Percentiles rank a stretch among this genome's conserved stretches.
These are phyloP conservation scores for Xylaria scruposa DNA, from an alignment of 495 filamentous ascomycete species.

Conservation along the genomic window DNA sequence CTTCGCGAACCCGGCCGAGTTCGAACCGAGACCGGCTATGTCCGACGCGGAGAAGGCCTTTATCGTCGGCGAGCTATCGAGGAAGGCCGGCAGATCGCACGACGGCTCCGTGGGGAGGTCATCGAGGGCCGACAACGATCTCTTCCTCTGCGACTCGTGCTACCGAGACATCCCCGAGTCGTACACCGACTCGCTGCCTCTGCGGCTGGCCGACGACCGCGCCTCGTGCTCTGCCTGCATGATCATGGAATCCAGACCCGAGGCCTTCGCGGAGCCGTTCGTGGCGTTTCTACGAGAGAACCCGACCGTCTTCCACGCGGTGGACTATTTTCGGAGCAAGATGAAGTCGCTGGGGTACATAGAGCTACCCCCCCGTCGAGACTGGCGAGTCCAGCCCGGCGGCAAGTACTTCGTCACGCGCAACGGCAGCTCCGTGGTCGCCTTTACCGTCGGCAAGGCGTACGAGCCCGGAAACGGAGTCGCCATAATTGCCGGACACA, in stretches of 20 bases:
- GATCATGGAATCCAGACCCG: slow-evolving; percentile 52
- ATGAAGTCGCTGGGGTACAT: slow-evolving; percentile 75
- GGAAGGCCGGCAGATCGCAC: no score
- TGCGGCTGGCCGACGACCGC: slow-evolving; percentile 26
- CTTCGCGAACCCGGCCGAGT: slow-evolving; percentile 42
- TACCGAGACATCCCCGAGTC: slow-evolving; percentile 31
- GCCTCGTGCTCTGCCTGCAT: slow-evolving; percentile 32
- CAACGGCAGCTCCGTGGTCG: slow-evolving; percentile 85
- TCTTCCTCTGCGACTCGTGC: slow-evolving; percentile 33
- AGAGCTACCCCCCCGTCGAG: slow-evolving; percentile 57
- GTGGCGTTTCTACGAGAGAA: slow-evolving; percentile 86
- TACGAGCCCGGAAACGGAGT: slow-evolving; percentile 89
- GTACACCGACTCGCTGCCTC: slow-evolving; percentile 23
- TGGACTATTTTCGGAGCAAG: slow-evolving; percentile 74
- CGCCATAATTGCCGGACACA: slow-evolving; percentile 81
- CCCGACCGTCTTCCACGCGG: slow-evolving; percentile 91
- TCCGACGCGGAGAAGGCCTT: slow-evolving; percentile 36
- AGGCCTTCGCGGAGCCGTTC: slow-evolving; percentile 82
- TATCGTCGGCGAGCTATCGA: slow-evolving; percentile 32
- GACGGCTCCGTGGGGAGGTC: no score
- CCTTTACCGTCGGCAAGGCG: slow-evolving; percentile 81
- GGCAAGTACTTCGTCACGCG: slow-evolving; percentile 89
- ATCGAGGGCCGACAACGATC: slow-evolving; percentile 29
- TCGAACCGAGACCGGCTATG: slow-evolving; percentile 31
- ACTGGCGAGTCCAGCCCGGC: slow-evolving; percentile 79